Evolutionary conservation across 129 eudicot species (phyloP).

Genomic region (Solidago caesia): DNA sequence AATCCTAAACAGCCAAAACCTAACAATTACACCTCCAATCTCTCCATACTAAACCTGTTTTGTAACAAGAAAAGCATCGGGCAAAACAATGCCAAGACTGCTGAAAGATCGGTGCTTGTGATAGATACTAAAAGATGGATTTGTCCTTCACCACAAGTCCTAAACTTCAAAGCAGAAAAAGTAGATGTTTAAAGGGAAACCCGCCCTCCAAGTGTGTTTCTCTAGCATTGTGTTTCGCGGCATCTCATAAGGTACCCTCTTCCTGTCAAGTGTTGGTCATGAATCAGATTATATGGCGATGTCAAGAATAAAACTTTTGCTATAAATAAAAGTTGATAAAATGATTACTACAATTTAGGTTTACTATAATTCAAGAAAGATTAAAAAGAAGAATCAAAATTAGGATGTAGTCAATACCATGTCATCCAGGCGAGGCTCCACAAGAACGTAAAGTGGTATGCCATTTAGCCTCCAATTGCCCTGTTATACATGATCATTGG

Average conservation of each 20-base stretch:
- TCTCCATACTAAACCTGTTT: conserved; percentile 10
- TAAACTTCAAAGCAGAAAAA: conserved; percentile 16
- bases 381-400: neutral
- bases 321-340: neutral
- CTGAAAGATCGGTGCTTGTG: conserved; percentile 1
- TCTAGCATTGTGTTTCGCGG: conserved; percentile 9
- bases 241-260: conserved; percentile 9
- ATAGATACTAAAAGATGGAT: neutral
- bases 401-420: conserved; percentile 24
- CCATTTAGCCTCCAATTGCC: conserved; percentile 64
- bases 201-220: conserved; percentile 13
- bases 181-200: conserved; percentile 5
- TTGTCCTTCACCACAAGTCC: conserved; percentile 21
- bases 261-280: neutral
- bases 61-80: conserved; percentile 19
- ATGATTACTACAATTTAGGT: neutral
- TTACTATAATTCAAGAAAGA: neutral
- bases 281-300: neutral
- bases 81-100: conserved; percentile 6
- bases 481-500: conserved; percentile 36
- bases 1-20: conserved; percentile 20
- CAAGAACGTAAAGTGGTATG: conserved; percentile 74
- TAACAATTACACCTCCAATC: conserved; percentile 24
- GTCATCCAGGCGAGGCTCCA: conserved; percentile 79
- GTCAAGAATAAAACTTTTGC: neutral